Conservation (phyloP, 2,329 filamentous ascomycete species). For the Sordariomycetes sp. region DNA sequence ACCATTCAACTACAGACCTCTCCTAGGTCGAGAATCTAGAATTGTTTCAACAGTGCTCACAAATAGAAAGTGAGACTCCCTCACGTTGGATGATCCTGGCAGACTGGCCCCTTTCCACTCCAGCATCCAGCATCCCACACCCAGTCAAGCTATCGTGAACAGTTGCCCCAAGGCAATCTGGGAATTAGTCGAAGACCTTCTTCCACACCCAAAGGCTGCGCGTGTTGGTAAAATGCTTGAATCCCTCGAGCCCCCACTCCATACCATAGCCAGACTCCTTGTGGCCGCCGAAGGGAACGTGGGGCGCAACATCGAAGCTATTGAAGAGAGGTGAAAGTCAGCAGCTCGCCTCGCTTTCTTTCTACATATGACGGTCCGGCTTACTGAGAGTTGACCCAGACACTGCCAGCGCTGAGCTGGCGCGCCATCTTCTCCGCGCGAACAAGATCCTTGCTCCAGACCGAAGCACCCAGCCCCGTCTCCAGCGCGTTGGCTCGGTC, state of each 20-base stretch:
- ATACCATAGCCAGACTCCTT: conserved; percentile 41
- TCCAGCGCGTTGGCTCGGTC: conserved; percentile 41
- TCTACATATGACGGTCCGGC: too few species aligned
- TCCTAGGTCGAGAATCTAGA: too few species aligned
- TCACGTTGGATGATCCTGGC: too few species aligned
- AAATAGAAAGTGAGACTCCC: too few species aligned
- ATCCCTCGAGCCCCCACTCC: conserved; percentile 31
- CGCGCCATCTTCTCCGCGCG: conserved; percentile 41
- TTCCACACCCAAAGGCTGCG: conserved; percentile 3
- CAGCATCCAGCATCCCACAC: too few species aligned
- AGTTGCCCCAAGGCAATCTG: too few species aligned
- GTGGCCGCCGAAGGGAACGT: conserved; percentile 37
- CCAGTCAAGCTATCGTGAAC: too few species aligned
- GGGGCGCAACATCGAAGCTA: conserved; percentile 24
- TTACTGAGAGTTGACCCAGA: conserved; percentile 53
- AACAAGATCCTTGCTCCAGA: conserved; percentile 45
- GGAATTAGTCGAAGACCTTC: conserved; percentile 3
- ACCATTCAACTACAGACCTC: too few species aligned
- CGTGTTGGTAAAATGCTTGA: conserved; percentile 22
- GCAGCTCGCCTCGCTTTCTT: too few species aligned
- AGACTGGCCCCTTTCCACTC: too few species aligned
- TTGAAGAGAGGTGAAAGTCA: too few species aligned
- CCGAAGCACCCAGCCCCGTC: conserved; percentile 45
- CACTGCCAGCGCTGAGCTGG: conserved; percentile 45
- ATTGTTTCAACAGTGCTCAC: too few species aligned